Percentiles rank a stretch among this genome's conserved stretches.
phyloP scores from a whole-genome alignment of 441 rosid species.

The Croton laevigatus region DNA sequence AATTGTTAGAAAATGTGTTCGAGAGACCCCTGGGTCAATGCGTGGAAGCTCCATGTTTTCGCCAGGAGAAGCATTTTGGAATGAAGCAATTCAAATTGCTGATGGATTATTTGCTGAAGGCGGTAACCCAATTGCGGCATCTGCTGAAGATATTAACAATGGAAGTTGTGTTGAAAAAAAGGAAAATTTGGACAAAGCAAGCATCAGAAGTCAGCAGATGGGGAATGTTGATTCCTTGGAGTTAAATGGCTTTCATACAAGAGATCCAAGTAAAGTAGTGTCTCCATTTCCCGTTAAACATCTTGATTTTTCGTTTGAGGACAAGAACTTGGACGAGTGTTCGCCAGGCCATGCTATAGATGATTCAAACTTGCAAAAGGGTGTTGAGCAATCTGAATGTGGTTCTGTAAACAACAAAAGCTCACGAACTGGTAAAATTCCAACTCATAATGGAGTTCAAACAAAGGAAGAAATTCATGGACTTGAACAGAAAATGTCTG shows the following conservation, averaged over 20 bases:
- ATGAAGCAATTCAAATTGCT: constrained; percentile 90
- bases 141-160: constrained; percentile 30
- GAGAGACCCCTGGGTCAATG: constrained; percentile 66
- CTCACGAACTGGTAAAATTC: constrained; percentile 26
- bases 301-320: constrained; percentile 72
- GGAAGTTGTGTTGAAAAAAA: constrained; percentile 31
- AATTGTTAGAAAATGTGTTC: constrained; percentile 35
- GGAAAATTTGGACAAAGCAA: constrained; percentile 42
- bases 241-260: constrained; percentile 34
- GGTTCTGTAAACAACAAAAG: constrained; percentile 33
- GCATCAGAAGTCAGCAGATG: constrained; percentile 36
- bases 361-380: constrained; percentile 25
- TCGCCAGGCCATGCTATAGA: constrained; percentile 24
- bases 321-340: constrained; percentile 40
- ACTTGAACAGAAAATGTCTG: constrained; percentile 23
- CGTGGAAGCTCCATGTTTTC: constrained; percentile 91
- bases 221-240: constrained; percentile 38
- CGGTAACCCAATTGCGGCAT: constrained; percentile 28
- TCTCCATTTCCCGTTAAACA: constrained; percentile 84
- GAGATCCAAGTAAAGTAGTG: constrained; percentile 38
- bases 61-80: constrained; percentile 95
- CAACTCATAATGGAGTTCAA: constrained; percentile 25
- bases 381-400: constrained; percentile 38
- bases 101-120: constrained; percentile 62
- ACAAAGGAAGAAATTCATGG: constrained; percentile 33